A percentile compares a stretch with the other conserved stretches of the same genome.
Evolutionary conservation across 129 eudicot genomes (phyloP).

Genomic region (Centrapalus pauciflorus): DNA sequence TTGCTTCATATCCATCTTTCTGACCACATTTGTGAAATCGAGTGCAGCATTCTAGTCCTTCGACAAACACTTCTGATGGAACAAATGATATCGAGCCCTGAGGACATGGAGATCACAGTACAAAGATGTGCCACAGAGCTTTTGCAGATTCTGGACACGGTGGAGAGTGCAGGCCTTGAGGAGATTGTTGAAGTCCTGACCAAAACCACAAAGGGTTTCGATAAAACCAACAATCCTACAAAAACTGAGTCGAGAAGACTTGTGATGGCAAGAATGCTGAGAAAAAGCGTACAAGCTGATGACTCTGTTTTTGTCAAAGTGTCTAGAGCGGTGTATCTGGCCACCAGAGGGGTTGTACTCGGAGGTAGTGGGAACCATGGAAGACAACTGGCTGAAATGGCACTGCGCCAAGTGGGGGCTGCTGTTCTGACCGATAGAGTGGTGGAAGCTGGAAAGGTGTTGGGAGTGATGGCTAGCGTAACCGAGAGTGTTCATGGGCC

Average conservation of each 20-base stretch:
- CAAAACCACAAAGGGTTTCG: slow-evolving; percentile 30
- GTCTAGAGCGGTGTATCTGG: slow-evolving; percentile 68
- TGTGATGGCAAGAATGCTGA: slow-evolving; percentile 61
- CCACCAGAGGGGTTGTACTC: slow-evolving; percentile 65
- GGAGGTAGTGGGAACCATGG: slow-evolving; percentile 64
- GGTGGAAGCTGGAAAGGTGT: slow-evolving; percentile 47
- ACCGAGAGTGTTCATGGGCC: slow-evolving; percentile 60
- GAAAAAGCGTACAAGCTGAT: slow-evolving; percentile 73
- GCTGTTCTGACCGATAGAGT: slow-evolving; percentile 41
- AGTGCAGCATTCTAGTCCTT: slow-evolving; percentile 74
- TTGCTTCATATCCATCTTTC: too few relatives aligned
- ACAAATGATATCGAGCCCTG: slow-evolving; percentile 38
- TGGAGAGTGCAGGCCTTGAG: slow-evolving; percentile 56
- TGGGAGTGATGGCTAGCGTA: slow-evolving; percentile 66
- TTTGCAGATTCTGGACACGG: slow-evolving; percentile 47
- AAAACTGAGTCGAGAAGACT: slow-evolving; percentile 44
- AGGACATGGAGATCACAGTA: slow-evolving; percentile 55
- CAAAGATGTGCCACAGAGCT: slow-evolving; percentile 44
- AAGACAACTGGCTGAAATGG: slow-evolving; percentile 47
- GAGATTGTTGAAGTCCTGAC: slow-evolving; percentile 53
- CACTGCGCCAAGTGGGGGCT: slow-evolving; percentile 78
- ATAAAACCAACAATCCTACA: slow-evolving; percentile 13
- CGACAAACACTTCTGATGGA: slow-evolving; percentile 72
- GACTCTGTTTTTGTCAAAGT: slow-evolving; percentile 64
- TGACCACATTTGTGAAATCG: neutral